These are phyloP conservation scores for Streptanthus diversifolius DNA, from an alignment of 345 rosid species.

Conservation along the genomic window DNA sequence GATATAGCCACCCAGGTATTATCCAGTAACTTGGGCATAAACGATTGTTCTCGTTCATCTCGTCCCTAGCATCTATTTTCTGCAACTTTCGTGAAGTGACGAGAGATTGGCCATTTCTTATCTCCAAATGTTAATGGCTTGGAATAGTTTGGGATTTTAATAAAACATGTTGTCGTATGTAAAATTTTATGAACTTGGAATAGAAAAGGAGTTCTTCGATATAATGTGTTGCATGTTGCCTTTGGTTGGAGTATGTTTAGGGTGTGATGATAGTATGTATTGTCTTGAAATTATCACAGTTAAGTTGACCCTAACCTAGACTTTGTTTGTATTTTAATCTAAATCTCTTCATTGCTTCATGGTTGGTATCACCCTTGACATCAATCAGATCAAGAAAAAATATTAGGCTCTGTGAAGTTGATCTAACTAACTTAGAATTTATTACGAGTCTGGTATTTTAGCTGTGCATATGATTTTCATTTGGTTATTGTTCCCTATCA, in stretches of 20 bases:
- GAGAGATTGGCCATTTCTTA: neutral
- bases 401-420: neutral
- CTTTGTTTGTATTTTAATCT: neutral
- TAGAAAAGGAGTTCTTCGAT: neutral
- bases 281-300: neutral
- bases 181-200: neutral
- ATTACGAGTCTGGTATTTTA: neutral
- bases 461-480: slow-evolving; percentile 15
- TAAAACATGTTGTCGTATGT: neutral
- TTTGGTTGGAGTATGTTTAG: neutral
- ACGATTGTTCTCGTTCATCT: slow-evolving; percentile 8
- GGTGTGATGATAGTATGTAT: neutral
- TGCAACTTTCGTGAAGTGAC: neutral
- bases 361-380: slow-evolving; percentile 6
- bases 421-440: neutral
- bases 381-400: neutral
- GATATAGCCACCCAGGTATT: slow-evolving; percentile 93
- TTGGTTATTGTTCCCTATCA: neutral
- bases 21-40: neutral
- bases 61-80: neutral
- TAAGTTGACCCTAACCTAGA: neutral
- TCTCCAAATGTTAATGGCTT: neutral
- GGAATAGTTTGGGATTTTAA: neutral
- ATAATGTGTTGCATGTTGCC: neutral
- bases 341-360: slow-evolving; percentile 1